These are phyloP conservation scores for Picea abies DNA, from an alignment of 83 land plant genomes.

Conservation along the genomic window DNA sequence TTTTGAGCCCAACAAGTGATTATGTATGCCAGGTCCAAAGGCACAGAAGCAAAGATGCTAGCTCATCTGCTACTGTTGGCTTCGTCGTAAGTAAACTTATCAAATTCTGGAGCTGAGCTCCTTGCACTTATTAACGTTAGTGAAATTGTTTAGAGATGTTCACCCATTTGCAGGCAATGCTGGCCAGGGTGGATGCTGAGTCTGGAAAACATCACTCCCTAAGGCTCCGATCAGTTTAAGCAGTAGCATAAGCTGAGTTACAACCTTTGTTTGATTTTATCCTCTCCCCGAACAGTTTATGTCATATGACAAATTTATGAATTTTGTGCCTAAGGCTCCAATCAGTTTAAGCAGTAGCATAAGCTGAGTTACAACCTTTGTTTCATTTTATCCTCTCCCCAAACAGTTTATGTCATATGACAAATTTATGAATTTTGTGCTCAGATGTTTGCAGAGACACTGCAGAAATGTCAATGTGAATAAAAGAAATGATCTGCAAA, in stretches of 20 bases:
- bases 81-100: not conserved
- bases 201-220: too few species aligned
- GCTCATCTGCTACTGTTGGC: not conserved
- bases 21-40: not conserved
- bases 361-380: not conserved
- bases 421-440: not conserved
- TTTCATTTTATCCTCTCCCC: not conserved
- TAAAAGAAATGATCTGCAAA: not conserved
- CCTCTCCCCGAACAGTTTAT: too few species aligned
- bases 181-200: not conserved
- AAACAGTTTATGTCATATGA: too few species aligned
- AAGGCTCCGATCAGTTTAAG: not conserved
- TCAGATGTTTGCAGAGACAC: constrained; percentile 1
- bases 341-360: not conserved
- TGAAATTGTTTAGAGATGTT: not conserved
- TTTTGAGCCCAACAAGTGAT: not conserved
- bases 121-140: not conserved
- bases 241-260: not conserved
- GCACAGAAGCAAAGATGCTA: not conserved
- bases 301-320: too few species aligned
- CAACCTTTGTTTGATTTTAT: not conserved
- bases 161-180: not conserved
- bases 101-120: not conserved
- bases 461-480: not conserved
- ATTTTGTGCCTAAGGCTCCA: not conserved